Evolutionary conservation across 345 rosid genomes (phyloP).

Genomic region (Euphorbia tirucalli): DNA sequence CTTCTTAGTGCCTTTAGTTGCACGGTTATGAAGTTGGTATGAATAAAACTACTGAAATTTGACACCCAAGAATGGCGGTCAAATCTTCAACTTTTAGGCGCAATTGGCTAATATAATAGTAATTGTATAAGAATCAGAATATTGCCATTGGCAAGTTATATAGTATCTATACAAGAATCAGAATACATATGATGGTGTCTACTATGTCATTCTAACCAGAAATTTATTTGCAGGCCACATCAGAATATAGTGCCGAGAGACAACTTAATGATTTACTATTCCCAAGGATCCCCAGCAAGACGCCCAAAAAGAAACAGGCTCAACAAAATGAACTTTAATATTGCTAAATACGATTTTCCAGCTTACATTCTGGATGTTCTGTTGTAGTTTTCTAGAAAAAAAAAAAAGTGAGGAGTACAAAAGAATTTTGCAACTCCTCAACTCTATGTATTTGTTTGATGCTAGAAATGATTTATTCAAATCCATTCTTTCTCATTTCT

Average conservation of each 20-base stretch:
- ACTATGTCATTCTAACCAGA: background rate
- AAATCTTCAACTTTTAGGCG: background rate
- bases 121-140: background rate
- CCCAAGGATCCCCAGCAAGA: slow-evolving; percentile 40
- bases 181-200: background rate
- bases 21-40: background rate
- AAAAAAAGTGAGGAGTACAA: slow-evolving; percentile 11
- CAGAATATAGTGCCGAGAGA: slow-evolving; percentile 73
- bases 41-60: background rate
- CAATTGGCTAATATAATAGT: too few species aligned
- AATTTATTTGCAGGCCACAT: slow-evolving; percentile 62
- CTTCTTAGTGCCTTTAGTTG: background rate
- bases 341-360: background rate
- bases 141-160: background rate
- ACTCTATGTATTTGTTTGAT: slow-evolving; percentile 16
- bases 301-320: slow-evolving; percentile 36
- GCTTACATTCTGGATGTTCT: slow-evolving; percentile 14
- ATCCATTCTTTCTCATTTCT: slow-evolving; percentile 4
- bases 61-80: background rate
- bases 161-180: background rate
- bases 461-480: slow-evolving; percentile 4
- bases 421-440: slow-evolving; percentile 7
- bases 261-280: slow-evolving; percentile 69
- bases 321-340: slow-evolving; percentile 43
- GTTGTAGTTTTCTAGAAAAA: slow-evolving; percentile 5